Percentiles rank a stretch among this genome's conserved stretches.
phyloP scores from a whole-genome alignment of 129 eudicot genomes.

The Deinandra increscens region DNA sequence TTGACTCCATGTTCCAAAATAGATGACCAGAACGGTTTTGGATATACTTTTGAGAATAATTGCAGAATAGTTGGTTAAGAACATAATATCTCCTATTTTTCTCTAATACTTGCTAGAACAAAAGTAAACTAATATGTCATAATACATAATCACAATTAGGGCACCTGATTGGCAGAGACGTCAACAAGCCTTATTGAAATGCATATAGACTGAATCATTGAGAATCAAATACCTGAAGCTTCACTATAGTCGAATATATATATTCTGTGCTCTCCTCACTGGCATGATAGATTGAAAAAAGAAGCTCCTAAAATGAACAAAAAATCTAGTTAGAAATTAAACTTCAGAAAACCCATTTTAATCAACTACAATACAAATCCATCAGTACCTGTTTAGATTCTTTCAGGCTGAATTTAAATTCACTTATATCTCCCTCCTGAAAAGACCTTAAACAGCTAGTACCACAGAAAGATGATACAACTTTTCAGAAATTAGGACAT shows the following conservation, averaged over 20 bases:
- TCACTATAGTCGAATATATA: slow-evolving; percentile 71
- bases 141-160: neutral
- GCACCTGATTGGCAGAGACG: neutral
- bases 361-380: neutral
- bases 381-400: slow-evolving; percentile 76
- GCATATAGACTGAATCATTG: neutral
- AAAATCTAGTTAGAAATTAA: slow-evolving; percentile 18
- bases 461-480: slow-evolving; percentile 23
- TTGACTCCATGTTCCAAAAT: neutral
- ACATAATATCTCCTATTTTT: slow-evolving; percentile 8
- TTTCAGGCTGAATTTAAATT: slow-evolving; percentile 56
- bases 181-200: neutral
- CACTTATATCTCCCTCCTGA: slow-evolving; percentile 76
- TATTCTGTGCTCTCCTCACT: slow-evolving; percentile 90
- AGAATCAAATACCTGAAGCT: slow-evolving; percentile 71
- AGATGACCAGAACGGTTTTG: neutral
- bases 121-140: neutral
- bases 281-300: slow-evolving; percentile 74
- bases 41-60: neutral
- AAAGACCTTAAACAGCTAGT: slow-evolving; percentile 88
- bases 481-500: slow-evolving; percentile 12
- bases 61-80: neutral
- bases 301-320: slow-evolving; percentile 61
- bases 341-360: slow-evolving; percentile 11
- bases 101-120: neutral